These are phyloP conservation scores for Lavandula angustifolia DNA, from an alignment of 257 asterid genomes.

Conservation along the genomic window DNA sequence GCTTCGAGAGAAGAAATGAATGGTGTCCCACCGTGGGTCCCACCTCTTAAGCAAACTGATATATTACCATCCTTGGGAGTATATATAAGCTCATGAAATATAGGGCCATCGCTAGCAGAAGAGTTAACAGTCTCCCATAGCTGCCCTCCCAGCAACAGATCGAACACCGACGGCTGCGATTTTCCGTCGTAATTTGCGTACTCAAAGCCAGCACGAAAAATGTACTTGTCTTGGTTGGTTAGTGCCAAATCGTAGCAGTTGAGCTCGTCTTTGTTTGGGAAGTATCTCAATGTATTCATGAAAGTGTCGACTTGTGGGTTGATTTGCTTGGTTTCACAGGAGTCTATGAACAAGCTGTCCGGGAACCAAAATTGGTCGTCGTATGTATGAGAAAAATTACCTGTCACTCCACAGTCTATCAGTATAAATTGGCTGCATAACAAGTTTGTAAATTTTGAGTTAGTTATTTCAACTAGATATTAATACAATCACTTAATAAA, in stretches of 20 bases:
- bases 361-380: background rate
- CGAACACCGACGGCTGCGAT: constrained; percentile 9
- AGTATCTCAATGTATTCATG: constrained; percentile 18
- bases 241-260: constrained; percentile 7
- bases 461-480: background rate
- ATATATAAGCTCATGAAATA: constrained; percentile 18
- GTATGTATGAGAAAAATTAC: background rate
- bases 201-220: constrained; percentile 17
- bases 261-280: background rate
- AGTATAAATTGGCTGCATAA: background rate
- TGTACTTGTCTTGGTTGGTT: background rate
- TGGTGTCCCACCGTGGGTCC: background rate
- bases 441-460: background rate
- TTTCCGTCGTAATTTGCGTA: constrained; percentile 22
- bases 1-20: constrained; percentile 23
- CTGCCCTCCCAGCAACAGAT: constrained; percentile 15
- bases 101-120: background rate
- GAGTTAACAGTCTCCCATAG: constrained; percentile 1
- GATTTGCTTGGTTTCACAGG: constrained; percentile 16
- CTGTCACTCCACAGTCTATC: constrained; percentile 14
- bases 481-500: too few species aligned
- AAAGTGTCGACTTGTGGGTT: background rate
- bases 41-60: constrained; percentile 2
- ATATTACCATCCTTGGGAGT: background rate
- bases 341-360: background rate